Percentiles rank a stretch among this genome's conserved stretches.
These are phyloP conservation scores for Ogataea methylovora DNA, from an alignment of 805 yeast genomes.

Conservation along the genomic window DNA sequence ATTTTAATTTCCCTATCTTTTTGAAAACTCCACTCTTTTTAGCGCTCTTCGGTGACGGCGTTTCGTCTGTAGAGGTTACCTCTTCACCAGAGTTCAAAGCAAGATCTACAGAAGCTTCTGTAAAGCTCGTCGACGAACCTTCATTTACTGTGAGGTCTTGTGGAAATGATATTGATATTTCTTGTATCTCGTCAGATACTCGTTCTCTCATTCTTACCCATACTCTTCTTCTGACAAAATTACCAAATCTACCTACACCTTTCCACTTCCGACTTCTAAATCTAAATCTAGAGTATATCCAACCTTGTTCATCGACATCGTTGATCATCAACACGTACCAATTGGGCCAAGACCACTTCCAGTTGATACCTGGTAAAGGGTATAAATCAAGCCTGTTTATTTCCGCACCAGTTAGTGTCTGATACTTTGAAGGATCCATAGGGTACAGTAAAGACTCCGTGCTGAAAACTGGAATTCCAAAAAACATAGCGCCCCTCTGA, in stretches of 20 bases:
- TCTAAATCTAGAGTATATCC: slow-evolving; percentile 39
- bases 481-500: slow-evolving; percentile 44
- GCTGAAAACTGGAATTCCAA: slow-evolving; percentile 45
- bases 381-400: slow-evolving; percentile 22
- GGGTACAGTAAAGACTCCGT: slow-evolving; percentile 38
- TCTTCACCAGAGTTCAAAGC: no score
- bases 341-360: slow-evolving; percentile 50
- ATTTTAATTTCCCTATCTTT: no score
- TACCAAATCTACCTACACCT: slow-evolving; percentile 41
- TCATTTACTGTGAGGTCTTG: no score
- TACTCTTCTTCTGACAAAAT: slow-evolving; percentile 41
- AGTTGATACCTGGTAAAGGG: slow-evolving; percentile 42
- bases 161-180: no score
- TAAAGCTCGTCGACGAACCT: no score
- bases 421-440: slow-evolving; percentile 44
- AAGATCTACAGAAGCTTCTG: no score
- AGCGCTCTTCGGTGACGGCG: no score
- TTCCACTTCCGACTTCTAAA: slow-evolving; percentile 41
- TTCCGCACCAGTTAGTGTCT: slow-evolving; percentile 33
- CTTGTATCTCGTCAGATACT: background rate
- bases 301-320: slow-evolving; percentile 54
- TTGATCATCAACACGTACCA: slow-evolving; percentile 48
- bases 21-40: no score
- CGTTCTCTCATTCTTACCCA: slow-evolving; percentile 38
- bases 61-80: no score